Base-by-base conservation (phyloP, 2,329 filamentous ascomycete genomes). In the Fusarium tricinctum region DNA sequence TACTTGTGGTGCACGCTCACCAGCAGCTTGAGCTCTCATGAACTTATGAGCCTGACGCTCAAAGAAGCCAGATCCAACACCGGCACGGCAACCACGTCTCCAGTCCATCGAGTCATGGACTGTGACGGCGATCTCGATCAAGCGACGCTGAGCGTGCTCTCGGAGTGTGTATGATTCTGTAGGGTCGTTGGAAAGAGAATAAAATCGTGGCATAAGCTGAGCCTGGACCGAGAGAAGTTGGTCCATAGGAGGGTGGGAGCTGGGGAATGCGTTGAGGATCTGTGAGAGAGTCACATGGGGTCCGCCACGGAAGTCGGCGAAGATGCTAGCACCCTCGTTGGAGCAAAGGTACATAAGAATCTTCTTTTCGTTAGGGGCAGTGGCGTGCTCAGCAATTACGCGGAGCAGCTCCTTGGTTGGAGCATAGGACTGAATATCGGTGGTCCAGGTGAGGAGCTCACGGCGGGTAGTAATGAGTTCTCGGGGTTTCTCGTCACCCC, bases 41-140 rank as follows among this genome's bases (percentile, higher is more conserved):
- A 92, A 92, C 69, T 86, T 85, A 39, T 86, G 85, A 0, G 96
- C 94, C 74, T 97, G 87, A 32, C 93, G 89, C 80, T 98, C 94
- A 74, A 99, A 91, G 82, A 94, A 98, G 17, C 96, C 96, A 17
- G 94, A 97, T 47, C 94, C 93, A 13, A 97, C 90, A 46, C 96
- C 96, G 1, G 92, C 94, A 39, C 96, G 90, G 58, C 78, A 80
- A 38, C 91, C 90, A 48, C 84, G 85, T 55, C 85, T 87, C 92
- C 93, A 97, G 79, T 97, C 91, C 32, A 88, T 83, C 4, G 90
- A 89, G 78, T 97, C 93, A 78, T 98, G 96, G 63, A 99, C 90
- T 9, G 94, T 97, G 58, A 99, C 96, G n/a, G 96, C 96, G 75
- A 98, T 92, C 81, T 98, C 96, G 74, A 99, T 90, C 62, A 98